Conservation (phyloP, 73 alveolate species). For the Symbiodinium natans region DNA sequence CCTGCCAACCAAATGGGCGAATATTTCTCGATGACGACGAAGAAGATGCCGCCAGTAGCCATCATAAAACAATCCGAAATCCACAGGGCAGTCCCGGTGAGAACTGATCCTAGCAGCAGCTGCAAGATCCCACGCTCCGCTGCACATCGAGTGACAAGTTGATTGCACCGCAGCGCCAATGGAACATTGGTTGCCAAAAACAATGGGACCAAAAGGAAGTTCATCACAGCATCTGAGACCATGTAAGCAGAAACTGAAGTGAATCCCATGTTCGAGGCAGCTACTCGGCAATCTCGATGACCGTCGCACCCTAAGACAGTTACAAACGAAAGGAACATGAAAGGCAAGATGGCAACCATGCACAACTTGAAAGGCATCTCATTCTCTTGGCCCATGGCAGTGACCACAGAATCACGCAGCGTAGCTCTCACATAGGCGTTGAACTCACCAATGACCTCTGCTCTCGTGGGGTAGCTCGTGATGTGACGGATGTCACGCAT, state of each 20-base stretch:
- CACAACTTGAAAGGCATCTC: slow-evolving; percentile 20
- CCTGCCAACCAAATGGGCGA: slow-evolving; percentile 42
- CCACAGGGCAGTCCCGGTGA: not conserved
- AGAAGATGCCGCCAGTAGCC: not conserved
- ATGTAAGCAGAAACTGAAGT: slow-evolving; percentile 5
- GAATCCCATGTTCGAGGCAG: slow-evolving; percentile 17
- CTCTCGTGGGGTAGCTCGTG: slow-evolving; percentile 32
- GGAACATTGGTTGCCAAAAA: not conserved
- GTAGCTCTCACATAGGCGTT: slow-evolving; percentile 48
- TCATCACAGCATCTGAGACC: not conserved
- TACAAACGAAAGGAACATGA: not conserved
- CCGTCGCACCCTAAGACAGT: slow-evolving; percentile 29
- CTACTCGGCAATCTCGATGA: not conserved
- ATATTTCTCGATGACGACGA: not conserved
- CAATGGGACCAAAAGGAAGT: not conserved
- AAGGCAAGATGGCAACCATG: slow-evolving; percentile 13
- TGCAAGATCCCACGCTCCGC: not conserved
- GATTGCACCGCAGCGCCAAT: slow-evolving; percentile 5
- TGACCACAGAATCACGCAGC: slow-evolving; percentile 18
- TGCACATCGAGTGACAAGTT: not conserved
- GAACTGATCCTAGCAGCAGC: not conserved
- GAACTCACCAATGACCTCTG: slow-evolving; percentile 14
- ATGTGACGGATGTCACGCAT: slow-evolving; percentile 24
- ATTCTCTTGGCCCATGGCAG: slow-evolving; percentile 18
- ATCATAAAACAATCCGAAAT: not conserved